These are phyloP conservation scores for Bisporella sp. DNA, from an alignment of 2,329 filamentous ascomycete genomes.

Conservation along the genomic window DNA sequence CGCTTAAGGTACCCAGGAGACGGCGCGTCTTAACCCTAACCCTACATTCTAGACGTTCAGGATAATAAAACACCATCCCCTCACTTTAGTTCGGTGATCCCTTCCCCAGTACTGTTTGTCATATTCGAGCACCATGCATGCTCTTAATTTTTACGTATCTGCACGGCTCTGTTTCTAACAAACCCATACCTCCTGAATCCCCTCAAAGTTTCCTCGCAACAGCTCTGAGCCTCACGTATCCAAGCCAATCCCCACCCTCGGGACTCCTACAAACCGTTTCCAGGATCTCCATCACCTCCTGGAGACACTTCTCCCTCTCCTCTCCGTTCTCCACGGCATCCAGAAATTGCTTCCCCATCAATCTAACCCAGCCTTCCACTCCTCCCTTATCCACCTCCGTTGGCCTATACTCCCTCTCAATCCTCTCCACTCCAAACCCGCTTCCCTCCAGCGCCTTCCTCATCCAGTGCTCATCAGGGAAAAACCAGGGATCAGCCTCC, in stretches of 20 bases:
- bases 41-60: too few relatives aligned
- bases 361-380: conserved; percentile 56
- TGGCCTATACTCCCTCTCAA: conserved; percentile 59
- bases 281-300: conserved; percentile 47
- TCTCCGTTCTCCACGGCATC: conserved; percentile 38
- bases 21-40: too few relatives aligned
- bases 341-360: conserved; percentile 56
- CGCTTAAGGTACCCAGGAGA: too few relatives aligned
- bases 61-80: too few relatives aligned
- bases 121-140: too few relatives aligned
- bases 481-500: conserved; percentile 61
- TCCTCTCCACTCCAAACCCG: conserved; percentile 31
- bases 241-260: conserved; percentile 49
- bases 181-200: neutral
- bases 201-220: conserved; percentile 34
- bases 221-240: conserved; percentile 47
- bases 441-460: conserved; percentile 33
- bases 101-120: too few relatives aligned
- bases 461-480: conserved; percentile 58
- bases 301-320: conserved; percentile 44
- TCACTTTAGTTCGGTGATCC: too few relatives aligned
- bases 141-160: too few relatives aligned
- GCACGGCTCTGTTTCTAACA: neutral
- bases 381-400: conserved; percentile 53
- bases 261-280: conserved; percentile 47